These are phyloP conservation scores for Ceratobasidium sp. DNA, from an alignment of 1,284 basidiomycete genomes.

Conservation along the genomic window DNA sequence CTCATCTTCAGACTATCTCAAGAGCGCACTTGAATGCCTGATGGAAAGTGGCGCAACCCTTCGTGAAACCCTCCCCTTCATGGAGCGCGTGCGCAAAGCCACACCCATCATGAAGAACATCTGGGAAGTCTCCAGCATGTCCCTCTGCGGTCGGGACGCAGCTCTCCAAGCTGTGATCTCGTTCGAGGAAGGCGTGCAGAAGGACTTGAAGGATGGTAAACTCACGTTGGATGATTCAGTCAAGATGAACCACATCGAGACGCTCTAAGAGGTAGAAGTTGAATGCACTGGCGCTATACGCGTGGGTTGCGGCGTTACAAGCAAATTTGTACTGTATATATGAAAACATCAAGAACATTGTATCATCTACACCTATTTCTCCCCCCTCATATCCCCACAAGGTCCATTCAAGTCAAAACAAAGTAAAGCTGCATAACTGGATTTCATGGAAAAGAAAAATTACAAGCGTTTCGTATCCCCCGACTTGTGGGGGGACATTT, in stretches of 20 bases:
- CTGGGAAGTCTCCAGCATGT: slow-evolving; percentile 39
- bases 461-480: slow-evolving; percentile 9
- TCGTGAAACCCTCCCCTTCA: slow-evolving; percentile 33
- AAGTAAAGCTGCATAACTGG: slow-evolving; percentile 2
- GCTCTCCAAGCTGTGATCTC: slow-evolving; percentile 39
- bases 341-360: slow-evolving; percentile 23
- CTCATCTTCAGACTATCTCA: slow-evolving; percentile 32
- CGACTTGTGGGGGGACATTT: slow-evolving; percentile 8
- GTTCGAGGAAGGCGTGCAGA: slow-evolving; percentile 42
- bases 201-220: slow-evolving; percentile 39
- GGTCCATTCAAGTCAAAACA: slow-evolving; percentile 17
- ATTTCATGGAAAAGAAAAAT: slow-evolving; percentile 9
- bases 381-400: neutral
- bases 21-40: slow-evolving; percentile 41
- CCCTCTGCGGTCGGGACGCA: slow-evolving; percentile 37
- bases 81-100: slow-evolving; percentile 29
- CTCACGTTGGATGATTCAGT: slow-evolving; percentile 38
- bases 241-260: slow-evolving; percentile 31
- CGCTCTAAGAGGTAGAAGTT: slow-evolving; percentile 26
- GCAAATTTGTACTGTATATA: slow-evolving; percentile 20
- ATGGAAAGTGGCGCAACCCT: slow-evolving; percentile 41
- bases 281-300: no score
- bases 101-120: slow-evolving; percentile 41
- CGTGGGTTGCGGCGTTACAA: no score
- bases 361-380: slow-evolving; percentile 24